A percentile compares a stretch with the other conserved stretches of the same genome.
phyloP scores from a whole-genome alignment of 371 early-diverging fungal genomes.

The Mortierella sp. region DNA sequence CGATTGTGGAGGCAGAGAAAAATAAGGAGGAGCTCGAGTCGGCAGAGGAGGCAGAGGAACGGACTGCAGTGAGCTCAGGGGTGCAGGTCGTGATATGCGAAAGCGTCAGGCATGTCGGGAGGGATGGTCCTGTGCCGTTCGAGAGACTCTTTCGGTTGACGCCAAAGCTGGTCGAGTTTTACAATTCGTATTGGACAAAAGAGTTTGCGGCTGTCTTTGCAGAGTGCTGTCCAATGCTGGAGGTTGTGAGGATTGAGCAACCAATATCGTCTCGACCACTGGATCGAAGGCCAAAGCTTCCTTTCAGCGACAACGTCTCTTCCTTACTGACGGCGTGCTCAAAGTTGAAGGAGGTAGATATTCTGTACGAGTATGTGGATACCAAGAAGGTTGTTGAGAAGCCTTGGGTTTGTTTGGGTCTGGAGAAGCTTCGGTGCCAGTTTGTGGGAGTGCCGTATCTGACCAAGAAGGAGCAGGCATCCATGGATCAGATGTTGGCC shows the following conservation, averaged over 20 bases:
- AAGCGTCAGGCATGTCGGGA: neutral
- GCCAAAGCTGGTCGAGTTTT: neutral
- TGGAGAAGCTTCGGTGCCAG: constrained; percentile 9
- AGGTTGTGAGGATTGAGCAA: neutral
- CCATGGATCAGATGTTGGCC: neutral
- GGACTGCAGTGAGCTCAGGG: neutral
- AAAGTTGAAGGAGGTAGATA: neutral
- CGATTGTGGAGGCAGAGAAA: neutral
- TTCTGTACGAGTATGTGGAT: neutral
- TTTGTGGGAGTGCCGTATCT: neutral
- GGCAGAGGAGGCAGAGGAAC: neutral
- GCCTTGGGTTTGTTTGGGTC: neutral
- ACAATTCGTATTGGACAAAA: neutral
- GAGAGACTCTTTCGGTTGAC: neutral
- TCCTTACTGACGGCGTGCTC: neutral
- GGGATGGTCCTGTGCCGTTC: neutral
- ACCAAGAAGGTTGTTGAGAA: neutral
- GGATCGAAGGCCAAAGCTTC: neutral
- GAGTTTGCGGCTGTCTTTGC: neutral
- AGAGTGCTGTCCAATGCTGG: neutral
- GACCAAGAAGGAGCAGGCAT: neutral
- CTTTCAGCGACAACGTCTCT: neutral
- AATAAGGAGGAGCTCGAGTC: neutral
- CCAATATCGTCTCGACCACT: neutral
- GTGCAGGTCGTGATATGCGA: neutral